Conservation (phyloP, 768 basidiomycete species). For the Zangia roseola region DNA sequence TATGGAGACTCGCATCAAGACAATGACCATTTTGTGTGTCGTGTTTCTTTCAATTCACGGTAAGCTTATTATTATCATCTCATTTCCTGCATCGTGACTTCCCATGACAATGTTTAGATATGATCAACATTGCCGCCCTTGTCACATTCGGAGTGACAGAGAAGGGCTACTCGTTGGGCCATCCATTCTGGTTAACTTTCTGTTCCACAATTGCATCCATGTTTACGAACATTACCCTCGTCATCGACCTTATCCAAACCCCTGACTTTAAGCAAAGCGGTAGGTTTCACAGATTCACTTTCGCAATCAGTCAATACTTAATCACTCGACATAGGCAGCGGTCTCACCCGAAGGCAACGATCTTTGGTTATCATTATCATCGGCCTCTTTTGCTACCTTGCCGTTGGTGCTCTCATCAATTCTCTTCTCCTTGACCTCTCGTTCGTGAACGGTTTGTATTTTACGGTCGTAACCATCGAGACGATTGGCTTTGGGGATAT, state of each 20-base stretch:
- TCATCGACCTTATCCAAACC: slow-evolving; percentile 58
- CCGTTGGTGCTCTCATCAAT: slow-evolving; percentile 64
- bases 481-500: slow-evolving; percentile 81
- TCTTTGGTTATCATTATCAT: slow-evolving; percentile 80
- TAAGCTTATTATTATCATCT: slow-evolving; percentile 30
- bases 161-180: slow-evolving; percentile 69
- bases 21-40: slow-evolving; percentile 64
- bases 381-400: slow-evolving; percentile 68
- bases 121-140: slow-evolving; percentile 63
- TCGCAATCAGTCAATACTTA: not conserved
- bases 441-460: slow-evolving; percentile 79
- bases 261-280: slow-evolving; percentile 65
- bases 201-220: slow-evolving; percentile 70
- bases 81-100: not conserved
- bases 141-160: slow-evolving; percentile 59
- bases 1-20: slow-evolving; percentile 62
- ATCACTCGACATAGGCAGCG: slow-evolving; percentile 53
- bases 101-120: slow-evolving; percentile 41
- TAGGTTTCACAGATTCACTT: slow-evolving; percentile 24
- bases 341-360: slow-evolving; percentile 77
- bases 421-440: slow-evolving; percentile 48
- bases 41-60: slow-evolving; percentile 69
- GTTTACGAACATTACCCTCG: slow-evolving; percentile 64
- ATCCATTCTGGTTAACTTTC: slow-evolving; percentile 75
- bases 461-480: slow-evolving; percentile 71